Percentiles rank a stretch among this genome's conserved stretches.
Evolutionary conservation across 1,284 basidiomycete genomes (phyloP).

Genomic region (Schizopora paradoxa): DNA sequence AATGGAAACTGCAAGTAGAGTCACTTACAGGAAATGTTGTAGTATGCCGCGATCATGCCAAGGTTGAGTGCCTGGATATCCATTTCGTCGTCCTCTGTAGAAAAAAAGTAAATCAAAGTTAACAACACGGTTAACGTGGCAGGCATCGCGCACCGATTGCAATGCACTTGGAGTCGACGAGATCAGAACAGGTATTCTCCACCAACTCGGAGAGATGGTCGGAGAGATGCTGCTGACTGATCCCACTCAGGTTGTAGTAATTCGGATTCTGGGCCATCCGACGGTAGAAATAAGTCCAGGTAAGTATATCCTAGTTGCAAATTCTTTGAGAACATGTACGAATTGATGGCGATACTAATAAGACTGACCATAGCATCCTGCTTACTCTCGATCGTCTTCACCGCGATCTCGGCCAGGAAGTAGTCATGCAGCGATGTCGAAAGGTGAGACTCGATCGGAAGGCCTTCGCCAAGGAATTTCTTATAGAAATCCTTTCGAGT

Average conservation of each 20-base stretch:
- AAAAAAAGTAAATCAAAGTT: slow-evolving; percentile 15
- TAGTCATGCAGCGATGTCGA: slow-evolving; percentile 91
- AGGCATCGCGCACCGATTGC: slow-evolving; percentile 61
- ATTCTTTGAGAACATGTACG: no score
- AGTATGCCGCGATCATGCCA: slow-evolving; percentile 95
- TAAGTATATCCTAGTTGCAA: slow-evolving; percentile 73
- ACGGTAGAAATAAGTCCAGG: slow-evolving; percentile 96
- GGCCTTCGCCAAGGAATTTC: slow-evolving; percentile 94
- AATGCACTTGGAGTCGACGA: slow-evolving; percentile 94
- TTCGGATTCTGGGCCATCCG: slow-evolving; percentile 94
- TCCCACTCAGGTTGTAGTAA: slow-evolving; percentile 93
- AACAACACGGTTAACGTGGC: background rate
- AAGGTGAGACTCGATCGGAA: slow-evolving; percentile 96
- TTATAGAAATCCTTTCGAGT: slow-evolving; percentile 98
- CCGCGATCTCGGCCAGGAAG: slow-evolving; percentile 97
- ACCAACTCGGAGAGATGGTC: slow-evolving; percentile 96
- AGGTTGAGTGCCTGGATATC: slow-evolving; percentile 88
- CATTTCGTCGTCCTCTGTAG: slow-evolving; percentile 85
- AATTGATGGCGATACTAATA: slow-evolving; percentile 20
- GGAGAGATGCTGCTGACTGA: slow-evolving; percentile 88
- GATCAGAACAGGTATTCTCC: slow-evolving; percentile 86
- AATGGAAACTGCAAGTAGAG: background rate
- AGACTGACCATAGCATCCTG: slow-evolving; percentile 85
- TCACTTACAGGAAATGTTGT: slow-evolving; percentile 77
- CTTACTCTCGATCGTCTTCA: slow-evolving; percentile 98